Evolutionary conservation across 768 basidiomycete species (phyloP).

Genomic region (Suillus weaverae): DNA sequence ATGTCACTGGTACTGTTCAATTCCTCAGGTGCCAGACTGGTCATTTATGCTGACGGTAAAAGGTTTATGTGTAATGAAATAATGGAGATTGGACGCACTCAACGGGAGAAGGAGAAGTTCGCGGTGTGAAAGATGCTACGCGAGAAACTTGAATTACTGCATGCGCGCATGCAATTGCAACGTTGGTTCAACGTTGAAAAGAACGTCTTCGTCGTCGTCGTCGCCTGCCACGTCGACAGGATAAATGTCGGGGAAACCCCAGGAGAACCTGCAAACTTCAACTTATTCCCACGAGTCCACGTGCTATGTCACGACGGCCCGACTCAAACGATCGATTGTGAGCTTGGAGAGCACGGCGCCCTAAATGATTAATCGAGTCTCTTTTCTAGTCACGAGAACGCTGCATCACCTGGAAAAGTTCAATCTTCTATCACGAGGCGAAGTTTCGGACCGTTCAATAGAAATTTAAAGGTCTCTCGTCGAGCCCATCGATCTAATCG

Average conservation of each 20-base stretch:
- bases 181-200: background rate
- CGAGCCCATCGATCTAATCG: conserved; percentile 3
- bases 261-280: background rate
- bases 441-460: conserved; percentile 16
- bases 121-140: background rate
- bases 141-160: background rate
- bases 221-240: background rate
- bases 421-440: conserved; percentile 5
- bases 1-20: conserved; percentile 37
- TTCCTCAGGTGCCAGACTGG: background rate
- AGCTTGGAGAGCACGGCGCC: background rate
- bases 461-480: background rate
- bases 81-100: conserved; percentile 7
- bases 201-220: background rate
- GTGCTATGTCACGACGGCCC: background rate
- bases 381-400: conserved; percentile 13
- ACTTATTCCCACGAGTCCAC: background rate
- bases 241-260: background rate
- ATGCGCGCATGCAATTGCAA: background rate
- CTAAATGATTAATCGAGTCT: conserved; percentile 8
- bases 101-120: conserved; percentile 2
- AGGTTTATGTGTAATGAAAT: conserved; percentile 7
- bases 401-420: background rate
- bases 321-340: conserved; percentile 2
- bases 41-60: conserved; percentile 8